Evolutionary conservation across 306 rosid genomes (phyloP).

Genomic region (Acacia acuminata): DNA sequence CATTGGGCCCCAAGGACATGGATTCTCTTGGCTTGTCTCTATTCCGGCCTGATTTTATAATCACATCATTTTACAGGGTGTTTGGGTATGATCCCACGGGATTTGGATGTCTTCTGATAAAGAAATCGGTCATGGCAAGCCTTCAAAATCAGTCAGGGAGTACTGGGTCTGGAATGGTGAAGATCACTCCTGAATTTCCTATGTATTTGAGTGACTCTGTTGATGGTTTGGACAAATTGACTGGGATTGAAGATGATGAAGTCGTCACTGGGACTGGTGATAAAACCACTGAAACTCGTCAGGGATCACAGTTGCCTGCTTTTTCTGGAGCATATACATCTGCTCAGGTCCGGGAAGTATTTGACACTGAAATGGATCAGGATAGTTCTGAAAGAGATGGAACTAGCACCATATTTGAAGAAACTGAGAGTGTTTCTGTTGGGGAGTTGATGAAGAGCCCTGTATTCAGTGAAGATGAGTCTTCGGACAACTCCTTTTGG

Average conservation of each 20-base stretch:
- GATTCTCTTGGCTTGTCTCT: constrained; percentile 95
- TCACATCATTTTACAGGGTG: constrained; percentile 94
- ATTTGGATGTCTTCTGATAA: constrained; percentile 91
- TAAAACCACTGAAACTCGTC: constrained; percentile 61
- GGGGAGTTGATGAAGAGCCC: constrained; percentile 99
- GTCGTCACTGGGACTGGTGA: constrained; percentile 50
- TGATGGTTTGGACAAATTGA: constrained; percentile 74
- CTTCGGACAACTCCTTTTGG: constrained; percentile 89
- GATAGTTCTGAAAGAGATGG: constrained; percentile 91
- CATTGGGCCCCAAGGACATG: constrained; percentile 98
- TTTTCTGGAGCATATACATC: constrained; percentile 92
- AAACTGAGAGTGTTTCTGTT: constrained; percentile 80
- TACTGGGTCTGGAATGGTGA: constrained; percentile 96
- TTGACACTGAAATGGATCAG: constrained; percentile 91
- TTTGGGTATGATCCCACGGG: constrained; percentile 97
- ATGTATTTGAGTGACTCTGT: constrained; percentile 83
- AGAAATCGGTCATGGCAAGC: constrained; percentile 86
- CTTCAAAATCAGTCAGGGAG: constrained; percentile 87
- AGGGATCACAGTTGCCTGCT: constrained; percentile 77
- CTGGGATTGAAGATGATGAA: constrained; percentile 68
- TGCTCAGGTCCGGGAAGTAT: constrained; percentile 91
- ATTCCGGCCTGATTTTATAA: constrained; percentile 92
- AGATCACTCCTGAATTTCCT: constrained; percentile 90
- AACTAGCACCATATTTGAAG: constrained; percentile 95
- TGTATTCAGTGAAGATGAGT: constrained; percentile 92